Evolutionary conservation across 139 green algal species (phyloP), one percentile per base, ranked within the genome.

Genomic region (Asterochloris erici): DNA sequence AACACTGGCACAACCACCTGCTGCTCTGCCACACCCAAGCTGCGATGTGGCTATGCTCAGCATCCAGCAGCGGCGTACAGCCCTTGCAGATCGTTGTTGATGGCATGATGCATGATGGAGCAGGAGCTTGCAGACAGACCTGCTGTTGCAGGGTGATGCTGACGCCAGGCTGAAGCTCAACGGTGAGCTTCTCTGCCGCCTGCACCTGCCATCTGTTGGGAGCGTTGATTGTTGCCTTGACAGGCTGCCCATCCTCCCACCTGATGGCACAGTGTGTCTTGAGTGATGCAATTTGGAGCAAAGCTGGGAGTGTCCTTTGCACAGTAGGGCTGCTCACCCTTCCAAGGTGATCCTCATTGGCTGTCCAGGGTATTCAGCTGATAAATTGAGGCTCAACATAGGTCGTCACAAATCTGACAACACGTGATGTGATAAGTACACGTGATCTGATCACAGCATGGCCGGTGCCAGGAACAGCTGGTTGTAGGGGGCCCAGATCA

Each of bases 191-290:
- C 61, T 91, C 86, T 14, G 88, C 88, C 24, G 84, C 81, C 77
- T 91, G 88, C 74, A 88, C 82, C 63, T 89, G 84, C 88, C 84
- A 90, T 17, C 88, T 76, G 68, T 87, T 78, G 14, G 87, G 87
- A 15, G 62, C 64, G 0, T 68, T 6, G 12, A 88, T 62, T 16
- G 16, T 24, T 24, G 66, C 80, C 16, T 61, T 75, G 12, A 86
- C 73, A 38, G 81, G 69, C 63, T 90, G 60, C 24, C 87, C 87
- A 63, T 91, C 87, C 75, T 90, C 87, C 87, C 87, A 91, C 16
- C 87, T 84, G 73, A 19, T 14, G 60, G 14, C 47, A 14, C 4
- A 70, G 26, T 54, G 12, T 38, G 62, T 10, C 77, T 73, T 16
- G 19, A 26, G 11, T 76, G 21, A 12, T 74, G 24, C 12, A 60